Evolutionary conservation across 2,329 filamentous ascomycete genomes (phyloP).

Genomic region (Colletotrichum lupini): DNA sequence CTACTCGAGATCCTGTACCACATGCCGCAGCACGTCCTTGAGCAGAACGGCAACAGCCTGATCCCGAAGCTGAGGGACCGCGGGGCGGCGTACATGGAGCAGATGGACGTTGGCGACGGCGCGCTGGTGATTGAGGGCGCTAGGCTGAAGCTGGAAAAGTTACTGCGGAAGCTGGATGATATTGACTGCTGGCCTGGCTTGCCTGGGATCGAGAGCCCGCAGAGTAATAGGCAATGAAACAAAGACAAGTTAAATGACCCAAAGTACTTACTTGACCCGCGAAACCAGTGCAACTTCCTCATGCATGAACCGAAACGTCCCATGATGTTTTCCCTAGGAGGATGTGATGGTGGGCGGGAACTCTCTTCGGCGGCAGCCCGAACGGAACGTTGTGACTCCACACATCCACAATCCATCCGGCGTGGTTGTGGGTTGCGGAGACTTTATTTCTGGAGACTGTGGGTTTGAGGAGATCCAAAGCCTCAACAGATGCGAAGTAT

Average conservation of each 20-base stretch:
- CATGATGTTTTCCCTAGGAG: neutral
- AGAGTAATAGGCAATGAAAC: conserved; percentile 4
- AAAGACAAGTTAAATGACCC: neutral
- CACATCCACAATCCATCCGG: conserved; percentile 16
- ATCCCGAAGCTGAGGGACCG: conserved; percentile 52
- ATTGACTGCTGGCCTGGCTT: conserved; percentile 45
- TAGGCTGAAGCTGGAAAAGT: conserved; percentile 41
- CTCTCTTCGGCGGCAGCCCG: neutral
- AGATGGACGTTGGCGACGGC: conserved; percentile 21
- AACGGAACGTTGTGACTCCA: conserved; percentile 16
- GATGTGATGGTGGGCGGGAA: neutral
- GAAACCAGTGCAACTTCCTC: neutral
- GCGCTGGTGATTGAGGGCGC: conserved; percentile 32
- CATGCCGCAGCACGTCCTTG: conserved; percentile 45
- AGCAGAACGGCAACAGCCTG: conserved; percentile 46
- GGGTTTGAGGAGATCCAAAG: conserved; percentile 13
- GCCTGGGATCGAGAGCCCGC: conserved; percentile 7
- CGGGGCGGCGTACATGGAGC: conserved; percentile 47
- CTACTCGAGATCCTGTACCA: conserved; percentile 49
- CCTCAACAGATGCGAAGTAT: conserved; percentile 24
- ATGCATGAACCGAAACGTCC: neutral
- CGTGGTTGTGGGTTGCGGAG: conserved; percentile 2
- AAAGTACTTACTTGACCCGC: neutral
- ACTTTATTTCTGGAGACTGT: conserved; percentile 10
- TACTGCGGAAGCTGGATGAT: conserved; percentile 45